Percentiles rank a stretch among this genome's conserved stretches.
phyloP scores from a whole-genome alignment of 2,329 filamentous ascomycete genomes.

The Escovopsis sp. region DNA sequence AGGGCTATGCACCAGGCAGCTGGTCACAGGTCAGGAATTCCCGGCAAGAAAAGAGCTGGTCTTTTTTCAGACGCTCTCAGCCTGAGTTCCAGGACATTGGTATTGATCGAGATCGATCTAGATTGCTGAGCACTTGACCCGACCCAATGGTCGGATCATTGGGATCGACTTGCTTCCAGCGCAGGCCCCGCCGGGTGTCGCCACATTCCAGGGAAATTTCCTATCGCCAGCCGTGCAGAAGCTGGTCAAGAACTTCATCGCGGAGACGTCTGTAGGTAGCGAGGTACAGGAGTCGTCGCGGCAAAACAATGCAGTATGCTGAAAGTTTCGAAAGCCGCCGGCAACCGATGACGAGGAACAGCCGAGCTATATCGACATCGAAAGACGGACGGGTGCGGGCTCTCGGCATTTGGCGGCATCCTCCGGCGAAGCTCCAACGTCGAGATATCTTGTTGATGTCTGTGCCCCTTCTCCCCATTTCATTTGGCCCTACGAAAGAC shows the following conservation, averaged over 20 bases:
- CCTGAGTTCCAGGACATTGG: background rate
- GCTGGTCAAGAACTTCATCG: constrained; percentile 63
- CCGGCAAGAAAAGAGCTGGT: no score
- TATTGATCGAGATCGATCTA: constrained; percentile 19
- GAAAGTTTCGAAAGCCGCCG: constrained; percentile 3
- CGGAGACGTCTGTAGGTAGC: constrained; percentile 30
- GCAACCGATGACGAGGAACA: constrained; percentile 17
- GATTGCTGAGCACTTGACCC: constrained; percentile 68
- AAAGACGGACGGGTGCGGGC: constrained; percentile 27
- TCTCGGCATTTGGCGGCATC: constrained; percentile 19
- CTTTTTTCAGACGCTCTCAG: no score
- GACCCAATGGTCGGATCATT: constrained; percentile 62
- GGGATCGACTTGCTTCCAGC: constrained; percentile 92
- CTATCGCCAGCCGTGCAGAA: constrained; percentile 57
- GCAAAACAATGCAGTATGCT: constrained; percentile 9
- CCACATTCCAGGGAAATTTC: constrained; percentile 90
- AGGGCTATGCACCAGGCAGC: constrained; percentile 64
- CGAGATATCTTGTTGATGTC: constrained; percentile 46
- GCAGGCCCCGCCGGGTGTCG: constrained; percentile 80
- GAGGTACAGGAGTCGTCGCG: constrained; percentile 5
- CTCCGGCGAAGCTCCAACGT: background rate
- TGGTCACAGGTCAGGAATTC: constrained; percentile 46
- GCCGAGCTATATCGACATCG: constrained; percentile 51
- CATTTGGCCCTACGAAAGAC: background rate
- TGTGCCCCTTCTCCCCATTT: constrained; percentile 11